phyloP scores from a whole-genome alignment of 2,329 filamentous ascomycete species.

The Aspergillus fischeri region DNA sequence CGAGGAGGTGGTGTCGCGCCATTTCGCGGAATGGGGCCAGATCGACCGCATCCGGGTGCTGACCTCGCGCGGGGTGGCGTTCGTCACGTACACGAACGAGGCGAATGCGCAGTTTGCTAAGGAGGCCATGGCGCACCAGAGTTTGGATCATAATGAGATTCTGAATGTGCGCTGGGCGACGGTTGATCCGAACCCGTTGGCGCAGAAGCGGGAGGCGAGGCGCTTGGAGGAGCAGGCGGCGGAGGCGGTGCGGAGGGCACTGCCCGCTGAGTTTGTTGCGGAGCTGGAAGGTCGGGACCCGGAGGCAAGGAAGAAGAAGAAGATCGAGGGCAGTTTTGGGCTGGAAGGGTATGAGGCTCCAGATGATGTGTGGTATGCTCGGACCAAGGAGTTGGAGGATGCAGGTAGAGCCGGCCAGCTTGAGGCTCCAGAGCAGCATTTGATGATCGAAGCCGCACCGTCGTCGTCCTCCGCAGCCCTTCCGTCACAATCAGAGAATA shows the following conservation, averaged over 20 bases:
- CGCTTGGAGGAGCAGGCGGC: constrained; percentile 94
- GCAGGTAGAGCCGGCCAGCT: constrained; percentile 57
- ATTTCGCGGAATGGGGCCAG: constrained; percentile 96
- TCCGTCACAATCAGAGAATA: constrained; percentile 33
- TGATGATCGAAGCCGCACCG: constrained; percentile 45
- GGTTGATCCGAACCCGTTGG: constrained; percentile 90
- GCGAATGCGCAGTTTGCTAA: constrained; percentile 87
- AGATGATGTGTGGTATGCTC: constrained; percentile 87
- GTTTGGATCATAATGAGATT: constrained; percentile 84
- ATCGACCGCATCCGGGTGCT: constrained; percentile 84
- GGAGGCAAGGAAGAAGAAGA: constrained; percentile 80
- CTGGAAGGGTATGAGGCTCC: constrained; percentile 89
- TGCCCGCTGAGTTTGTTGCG: constrained; percentile 86
- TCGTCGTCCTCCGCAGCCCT: constrained; percentile 38
- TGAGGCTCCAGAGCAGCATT: constrained; percentile 44
- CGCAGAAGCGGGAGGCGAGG: constrained; percentile 84
- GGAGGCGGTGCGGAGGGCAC: constrained; percentile 80
- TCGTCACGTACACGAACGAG: constrained; percentile 91
- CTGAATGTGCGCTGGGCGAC: constrained; percentile 97
- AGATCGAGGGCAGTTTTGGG: constrained; percentile 84
- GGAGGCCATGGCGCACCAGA: constrained; percentile 94
- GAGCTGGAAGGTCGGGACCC: constrained; percentile 91
- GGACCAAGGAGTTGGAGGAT: constrained; percentile 66
- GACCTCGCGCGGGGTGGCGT: constrained; percentile 84
- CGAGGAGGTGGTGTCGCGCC: constrained; percentile 88